Conservation (phyloP, 805 yeast genomes). For the Isabelozyma heimii region DNA sequence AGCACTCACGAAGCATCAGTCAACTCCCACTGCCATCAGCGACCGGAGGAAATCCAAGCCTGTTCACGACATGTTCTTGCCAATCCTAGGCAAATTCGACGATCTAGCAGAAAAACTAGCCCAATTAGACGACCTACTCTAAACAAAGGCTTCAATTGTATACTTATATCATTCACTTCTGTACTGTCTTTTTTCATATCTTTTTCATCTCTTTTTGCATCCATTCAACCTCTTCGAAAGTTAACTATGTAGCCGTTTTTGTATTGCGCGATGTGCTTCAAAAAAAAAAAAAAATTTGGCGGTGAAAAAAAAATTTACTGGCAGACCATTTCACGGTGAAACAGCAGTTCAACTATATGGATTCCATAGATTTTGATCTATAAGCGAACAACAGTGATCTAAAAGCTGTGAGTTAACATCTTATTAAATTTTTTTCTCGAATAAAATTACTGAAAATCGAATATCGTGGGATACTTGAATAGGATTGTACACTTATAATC, state of each 20-base stretch:
- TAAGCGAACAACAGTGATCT: not conserved
- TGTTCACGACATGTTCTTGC: constrained; percentile 55
- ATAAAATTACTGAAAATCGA: not conserved
- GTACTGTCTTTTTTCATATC: not conserved
- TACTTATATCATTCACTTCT: not conserved
- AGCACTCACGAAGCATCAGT: not conserved
- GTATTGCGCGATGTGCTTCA: not conserved
- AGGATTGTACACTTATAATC: too few relatives aligned
- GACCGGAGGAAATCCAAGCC: constrained; percentile 28
- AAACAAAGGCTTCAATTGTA: not conserved
- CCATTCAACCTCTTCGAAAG: not conserved
- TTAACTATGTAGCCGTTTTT: not conserved
- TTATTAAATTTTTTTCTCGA: too few relatives aligned
- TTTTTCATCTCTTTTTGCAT: not conserved
- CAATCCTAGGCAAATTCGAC: constrained; percentile 50
- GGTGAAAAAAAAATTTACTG: not conserved
- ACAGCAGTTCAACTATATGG: not conserved
- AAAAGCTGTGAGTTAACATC: not conserved
- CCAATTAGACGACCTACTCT: constrained; percentile 26
- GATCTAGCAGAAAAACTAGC: constrained; percentile 42
- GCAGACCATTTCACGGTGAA: not conserved
- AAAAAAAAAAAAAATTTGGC: not conserved
- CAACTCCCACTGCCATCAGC: constrained; percentile 7
- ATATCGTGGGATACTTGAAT: too few relatives aligned
- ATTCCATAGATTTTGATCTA: not conserved